Conservation (phyloP, 306 rosid genomes). For the Crotalaria pallida region DNA sequence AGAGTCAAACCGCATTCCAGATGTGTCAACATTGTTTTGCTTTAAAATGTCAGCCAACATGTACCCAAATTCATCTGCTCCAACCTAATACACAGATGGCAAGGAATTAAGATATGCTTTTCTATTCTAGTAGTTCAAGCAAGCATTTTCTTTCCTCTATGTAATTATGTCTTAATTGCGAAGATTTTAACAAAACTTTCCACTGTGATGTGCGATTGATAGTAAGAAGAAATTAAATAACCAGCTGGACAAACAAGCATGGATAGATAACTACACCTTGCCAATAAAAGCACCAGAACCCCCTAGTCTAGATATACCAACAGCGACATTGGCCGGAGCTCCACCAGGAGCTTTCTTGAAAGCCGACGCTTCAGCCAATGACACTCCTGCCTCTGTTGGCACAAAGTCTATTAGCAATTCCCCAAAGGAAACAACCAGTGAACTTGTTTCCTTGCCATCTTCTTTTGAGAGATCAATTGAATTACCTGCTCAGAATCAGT, state of each 20-base stretch:
- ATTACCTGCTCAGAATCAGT: conserved; percentile 25
- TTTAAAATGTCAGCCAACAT: conserved; percentile 74
- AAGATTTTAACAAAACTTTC: background rate
- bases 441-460: conserved; percentile 24
- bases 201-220: background rate
- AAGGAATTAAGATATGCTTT: background rate
- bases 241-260: background rate
- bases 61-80: conserved; percentile 82
- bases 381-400: conserved; percentile 82
- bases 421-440: conserved; percentile 76
- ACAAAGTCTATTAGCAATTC: conserved; percentile 85
- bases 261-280: conserved; percentile 49
- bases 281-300: conserved; percentile 82
- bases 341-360: conserved; percentile 93
- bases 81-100: conserved; percentile 50
- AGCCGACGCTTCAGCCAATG: conserved; percentile 91
- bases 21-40: conserved; percentile 56
- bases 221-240: background rate
- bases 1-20: conserved; percentile 75
- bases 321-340: conserved; percentile 97
- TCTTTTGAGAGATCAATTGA: conserved; percentile 21
- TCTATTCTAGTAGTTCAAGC: background rate
- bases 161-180: background rate
- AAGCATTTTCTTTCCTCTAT: background rate
- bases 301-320: conserved; percentile 74